phyloP scores from a whole-genome alignment of 1,284 basidiomycete species.

The Puccinia sorghi region DNA sequence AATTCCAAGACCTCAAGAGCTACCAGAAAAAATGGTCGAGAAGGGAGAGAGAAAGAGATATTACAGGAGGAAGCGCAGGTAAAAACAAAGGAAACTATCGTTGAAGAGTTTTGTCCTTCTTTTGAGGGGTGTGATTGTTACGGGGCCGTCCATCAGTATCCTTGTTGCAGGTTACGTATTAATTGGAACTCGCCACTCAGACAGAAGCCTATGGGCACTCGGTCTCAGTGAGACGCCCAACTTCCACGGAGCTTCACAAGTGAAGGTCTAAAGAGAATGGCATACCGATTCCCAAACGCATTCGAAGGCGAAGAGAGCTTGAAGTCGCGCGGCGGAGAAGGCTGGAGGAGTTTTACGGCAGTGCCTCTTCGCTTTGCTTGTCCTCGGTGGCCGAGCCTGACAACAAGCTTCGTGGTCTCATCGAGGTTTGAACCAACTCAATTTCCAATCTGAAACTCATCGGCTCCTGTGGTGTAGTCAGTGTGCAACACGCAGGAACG shows the following conservation, averaged over 20 bases:
- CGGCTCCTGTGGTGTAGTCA: no score
- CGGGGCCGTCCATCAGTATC: not conserved
- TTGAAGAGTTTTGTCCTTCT: not conserved
- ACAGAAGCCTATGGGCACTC: conserved; percentile 16
- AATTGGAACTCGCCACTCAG: conserved; percentile 1
- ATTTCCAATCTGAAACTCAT: conserved; percentile 13
- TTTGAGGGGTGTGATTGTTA: not conserved
- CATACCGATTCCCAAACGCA: conserved; percentile 12
- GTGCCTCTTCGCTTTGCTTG: not conserved
- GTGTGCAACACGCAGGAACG: no score
- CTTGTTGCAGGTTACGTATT: not conserved
- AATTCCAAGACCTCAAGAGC: not conserved
- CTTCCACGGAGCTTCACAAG: conserved; percentile 15
- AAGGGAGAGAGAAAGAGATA: not conserved
- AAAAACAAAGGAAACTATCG: not conserved
- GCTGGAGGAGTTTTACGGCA: not conserved
- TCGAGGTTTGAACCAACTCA: conserved; percentile 7
- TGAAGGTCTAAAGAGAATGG: not conserved
- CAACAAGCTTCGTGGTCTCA: conserved; percentile 19
- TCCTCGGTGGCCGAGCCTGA: conserved; percentile 17
- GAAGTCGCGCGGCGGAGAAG: conserved; percentile 9
- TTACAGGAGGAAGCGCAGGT: not conserved
- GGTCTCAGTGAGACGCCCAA: conserved; percentile 14
- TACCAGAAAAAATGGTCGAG: not conserved
- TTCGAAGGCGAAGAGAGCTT: not conserved